phyloP scores from a whole-genome alignment of 2,329 filamentous ascomycete species.

The Verticillium nubilum region DNA sequence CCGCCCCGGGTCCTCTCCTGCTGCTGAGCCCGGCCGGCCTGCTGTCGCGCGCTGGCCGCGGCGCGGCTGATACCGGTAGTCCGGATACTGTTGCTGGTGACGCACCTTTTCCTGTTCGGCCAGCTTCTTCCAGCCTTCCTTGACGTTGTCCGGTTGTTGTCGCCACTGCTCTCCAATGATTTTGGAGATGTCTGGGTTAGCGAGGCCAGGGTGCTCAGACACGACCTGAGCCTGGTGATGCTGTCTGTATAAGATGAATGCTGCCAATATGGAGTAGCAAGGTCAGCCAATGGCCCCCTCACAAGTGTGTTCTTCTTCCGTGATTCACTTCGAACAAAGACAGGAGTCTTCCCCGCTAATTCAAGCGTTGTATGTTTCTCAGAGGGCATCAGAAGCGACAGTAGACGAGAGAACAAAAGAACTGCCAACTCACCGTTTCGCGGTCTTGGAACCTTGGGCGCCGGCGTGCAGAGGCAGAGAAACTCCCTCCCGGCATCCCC shows the following conservation, averaged over 20 bases:
- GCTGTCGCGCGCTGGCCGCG: conserved; percentile 42
- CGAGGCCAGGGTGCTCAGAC: conserved; percentile 75
- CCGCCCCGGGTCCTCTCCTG: conserved; percentile 45
- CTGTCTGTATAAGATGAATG: conserved; percentile 96
- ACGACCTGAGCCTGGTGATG: conserved; percentile 82
- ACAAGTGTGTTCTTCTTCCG: conserved; percentile 5
- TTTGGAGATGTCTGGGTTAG: conserved; percentile 95
- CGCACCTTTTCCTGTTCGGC: conserved; percentile 91
- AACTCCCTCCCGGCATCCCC: conserved; percentile 25
- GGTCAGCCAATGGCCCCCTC: conserved; percentile 17
- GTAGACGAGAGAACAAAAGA: conserved; percentile 4
- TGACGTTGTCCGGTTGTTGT: conserved; percentile 65
- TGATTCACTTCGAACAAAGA: conserved; percentile 11
- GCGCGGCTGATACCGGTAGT: conserved; percentile 90
- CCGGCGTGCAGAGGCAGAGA: conserved; percentile 51
- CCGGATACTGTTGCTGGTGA: conserved; percentile 85
- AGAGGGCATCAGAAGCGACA: conserved; percentile 7
- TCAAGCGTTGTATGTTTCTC: not conserved
- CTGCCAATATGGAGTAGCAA: conserved; percentile 38
- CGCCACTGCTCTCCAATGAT: conserved; percentile 95
- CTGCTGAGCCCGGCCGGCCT: conserved; percentile 24
- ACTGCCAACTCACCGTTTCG: conserved; percentile 46
- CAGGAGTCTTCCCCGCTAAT: not conserved
- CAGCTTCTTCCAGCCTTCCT: conserved; percentile 80
- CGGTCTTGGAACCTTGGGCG: conserved; percentile 52